Evolutionary conservation across 1,139 yeast species (phyloP), one percentile per base, ranked within the genome.

Genomic region (Candida sp.): DNA sequence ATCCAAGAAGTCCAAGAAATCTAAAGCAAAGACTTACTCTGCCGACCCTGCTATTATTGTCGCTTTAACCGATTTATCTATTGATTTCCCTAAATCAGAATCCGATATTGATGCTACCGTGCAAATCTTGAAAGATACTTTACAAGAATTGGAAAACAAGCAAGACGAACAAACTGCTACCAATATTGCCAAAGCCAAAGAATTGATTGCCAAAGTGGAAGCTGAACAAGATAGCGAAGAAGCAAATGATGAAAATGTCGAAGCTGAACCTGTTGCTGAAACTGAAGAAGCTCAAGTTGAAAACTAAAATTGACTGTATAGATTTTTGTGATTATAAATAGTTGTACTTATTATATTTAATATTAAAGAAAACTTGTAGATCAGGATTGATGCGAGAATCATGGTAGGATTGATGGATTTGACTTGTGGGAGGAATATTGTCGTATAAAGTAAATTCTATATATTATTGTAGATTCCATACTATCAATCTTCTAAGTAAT

Each of bases 11-110:
- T 36, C 23, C 19, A 80, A 80, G 67, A 60, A 63, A 44, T 49
- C 65, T 35, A 72, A 72, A 60, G 48, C 66, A 40, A 70, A 68
- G 60, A 62, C 59, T 49, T 84, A 90, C 64, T 77, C 84, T 49
- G 79, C 93, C 57, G 93, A 91, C 61, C 86, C 96, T 46, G 85
- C 84, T 50, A 77, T 89, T 51, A 84, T 93, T 58, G 84, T 85
- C 52, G 80, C 87, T 47, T 79, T 95, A 56, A 77, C 89, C 50
- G 84, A 86, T 57, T 79, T 91, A 63, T 82, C 84, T 50, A 79
- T 93, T 51, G 75, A 87, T 43, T 81, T 91, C 54, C 99, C 99
- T 60, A 75, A 84, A 49, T 79, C 84, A 57, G 73, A 79, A 54
- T 95, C 84, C 23, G 95, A 87, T 45, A 83, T 87, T 51, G 75